Base-by-base conservation (phyloP, 768 basidiomycete genomes). In the Boletus subparvulus region DNA sequence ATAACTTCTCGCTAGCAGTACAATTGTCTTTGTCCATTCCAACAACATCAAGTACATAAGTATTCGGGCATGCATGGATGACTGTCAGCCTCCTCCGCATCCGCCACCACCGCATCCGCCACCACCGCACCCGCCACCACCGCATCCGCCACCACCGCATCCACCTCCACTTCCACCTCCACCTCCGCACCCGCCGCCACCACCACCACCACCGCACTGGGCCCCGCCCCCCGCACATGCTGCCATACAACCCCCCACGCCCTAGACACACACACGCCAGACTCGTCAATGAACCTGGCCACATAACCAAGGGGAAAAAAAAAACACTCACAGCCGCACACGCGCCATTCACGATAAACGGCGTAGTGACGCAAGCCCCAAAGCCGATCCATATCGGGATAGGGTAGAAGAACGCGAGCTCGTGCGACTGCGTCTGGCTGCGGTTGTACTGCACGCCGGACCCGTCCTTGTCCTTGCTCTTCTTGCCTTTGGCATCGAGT, bases 321-420 rank as follows among this genome's bases (percentile, higher is more conserved):
- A 11, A 40, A 43, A 46, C 4, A 42, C 61, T 30, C 19, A 56
- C 61, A 37, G 50, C 49, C 24, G 60, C 46, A 30, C 61, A 56
- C 4, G 16, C 43, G 6, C 60, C 12, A 1, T 13, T 37, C 8
- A 56, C n/a, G 21, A 61, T 28, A 6, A 33, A 47, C 4, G 59
- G 52, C 7, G 12, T 36, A 19, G 6, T 4, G 26, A 61, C 50
- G 6, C 61, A 53, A 28, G 52, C 33, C 14, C 26, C 48, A 7
- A 14, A 10, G 7, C 47, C 51, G 16, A 12, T 12, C 35, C 24
- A 42, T 4, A 62, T 2, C 5, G 61, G 61, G 3, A 62, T 6
- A 14, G 61, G 61, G 16, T 62, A 62, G 7, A 62, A 51, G 21
- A 62, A 62, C 3, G 60, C 36, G 5, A 52, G 44, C 1, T n/a